phyloP scores from a whole-genome alignment of 2,329 filamentous ascomycete species.

The Sphaerostilbella broomeana region DNA sequence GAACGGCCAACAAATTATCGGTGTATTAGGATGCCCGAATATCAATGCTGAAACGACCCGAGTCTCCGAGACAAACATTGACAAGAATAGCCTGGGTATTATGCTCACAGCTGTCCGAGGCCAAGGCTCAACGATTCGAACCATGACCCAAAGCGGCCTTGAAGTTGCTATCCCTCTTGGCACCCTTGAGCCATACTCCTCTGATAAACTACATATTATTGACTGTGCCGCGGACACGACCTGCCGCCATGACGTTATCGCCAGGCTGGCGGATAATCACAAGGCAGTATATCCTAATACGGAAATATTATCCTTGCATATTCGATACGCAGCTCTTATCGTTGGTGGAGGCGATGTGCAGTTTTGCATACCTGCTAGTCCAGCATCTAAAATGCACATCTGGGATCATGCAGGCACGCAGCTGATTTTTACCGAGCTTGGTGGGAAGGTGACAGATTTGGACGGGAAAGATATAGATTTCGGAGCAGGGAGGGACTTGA shows the following conservation, averaged over 20 bases:
- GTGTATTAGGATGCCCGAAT: conserved; percentile 57
- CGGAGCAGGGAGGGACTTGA: conserved; percentile 28
- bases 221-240: conserved; percentile 27
- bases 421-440: conserved; percentile 49
- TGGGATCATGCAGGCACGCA: conserved; percentile 55
- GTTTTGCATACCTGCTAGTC: conserved; percentile 22
- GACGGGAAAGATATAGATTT: conserved; percentile 32
- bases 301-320: conserved; percentile 34
- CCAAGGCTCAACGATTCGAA: conserved; percentile 25
- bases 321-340: conserved; percentile 33
- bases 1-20: conserved; percentile 49
- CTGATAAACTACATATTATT: conserved; percentile 27
- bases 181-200: conserved; percentile 18
- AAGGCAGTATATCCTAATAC: conserved; percentile 32
- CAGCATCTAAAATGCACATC: conserved; percentile 22
- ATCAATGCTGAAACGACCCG: conserved; percentile 35
- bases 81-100: conserved; percentile 27
- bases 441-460: conserved; percentile 47
- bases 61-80: conserved; percentile 27
- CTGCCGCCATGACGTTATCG: conserved; percentile 27
- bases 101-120: conserved; percentile 30
- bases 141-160: conserved; percentile 15
- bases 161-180: not conserved
- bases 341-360: conserved; percentile 33
- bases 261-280: conserved; percentile 22